phyloP scores from a whole-genome alignment of 805 yeast genomes.

The Debaryomyces hansenii region DNA sequence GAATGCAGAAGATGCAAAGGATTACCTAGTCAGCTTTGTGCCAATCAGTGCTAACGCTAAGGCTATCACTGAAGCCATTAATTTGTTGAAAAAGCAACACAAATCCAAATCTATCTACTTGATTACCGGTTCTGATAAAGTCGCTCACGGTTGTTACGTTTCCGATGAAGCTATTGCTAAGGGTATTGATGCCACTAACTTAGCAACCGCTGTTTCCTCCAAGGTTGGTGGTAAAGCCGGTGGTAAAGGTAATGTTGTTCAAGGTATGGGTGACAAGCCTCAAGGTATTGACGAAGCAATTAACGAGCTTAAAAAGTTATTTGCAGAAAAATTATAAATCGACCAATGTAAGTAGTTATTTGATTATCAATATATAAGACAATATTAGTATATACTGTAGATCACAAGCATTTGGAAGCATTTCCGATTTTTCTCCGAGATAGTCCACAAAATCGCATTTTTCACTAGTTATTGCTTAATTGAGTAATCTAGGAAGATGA shows the following conservation, averaged over 20 bases:
- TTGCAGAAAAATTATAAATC: conserved; percentile 55
- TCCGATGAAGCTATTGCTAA: conserved; percentile 66
- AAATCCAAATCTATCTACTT: conserved; percentile 76
- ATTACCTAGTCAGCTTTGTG: conserved; percentile 69
- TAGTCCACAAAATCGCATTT: no score
- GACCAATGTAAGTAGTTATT: not conserved
- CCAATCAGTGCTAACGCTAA: conserved; percentile 81
- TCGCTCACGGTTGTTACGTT: conserved; percentile 94
- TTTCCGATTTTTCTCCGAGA: no score
- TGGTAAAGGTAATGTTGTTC: conserved; percentile 95
- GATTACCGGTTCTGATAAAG: conserved; percentile 76
- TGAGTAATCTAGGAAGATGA: no score
- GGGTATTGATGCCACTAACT: conserved; percentile 73
- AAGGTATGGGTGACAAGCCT: conserved; percentile 92
- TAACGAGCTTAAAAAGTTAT: conserved; percentile 60
- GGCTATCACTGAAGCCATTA: conserved; percentile 91
- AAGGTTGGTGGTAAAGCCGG: conserved; percentile 96
- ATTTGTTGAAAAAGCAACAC: conserved; percentile 72
- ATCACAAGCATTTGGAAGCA: no score
- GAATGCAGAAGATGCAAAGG: conserved; percentile 46
- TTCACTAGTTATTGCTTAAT: no score
- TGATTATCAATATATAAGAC: not conserved
- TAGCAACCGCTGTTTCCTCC: conserved; percentile 68
- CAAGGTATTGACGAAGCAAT: conserved; percentile 72
- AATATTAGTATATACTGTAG: no score